Percentiles rank a stretch among this genome's conserved stretches.
Conservation (phyloP, 1,139 yeast species). For the Candida pseudoviswanathii region DNA sequence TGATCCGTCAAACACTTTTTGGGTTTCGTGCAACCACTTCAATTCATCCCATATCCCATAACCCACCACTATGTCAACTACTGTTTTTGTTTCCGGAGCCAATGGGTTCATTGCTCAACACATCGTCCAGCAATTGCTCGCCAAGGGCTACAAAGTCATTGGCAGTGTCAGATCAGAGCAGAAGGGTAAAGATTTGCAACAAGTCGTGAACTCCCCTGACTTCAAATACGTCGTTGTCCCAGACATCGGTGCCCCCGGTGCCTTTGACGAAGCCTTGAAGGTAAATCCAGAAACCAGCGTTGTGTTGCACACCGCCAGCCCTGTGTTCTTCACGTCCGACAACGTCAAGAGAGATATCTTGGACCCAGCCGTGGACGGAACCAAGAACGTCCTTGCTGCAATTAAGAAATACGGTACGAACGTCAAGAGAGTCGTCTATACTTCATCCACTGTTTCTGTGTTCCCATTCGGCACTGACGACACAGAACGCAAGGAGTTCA, state of each 20-base stretch:
- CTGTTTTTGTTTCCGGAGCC: slow-evolving; percentile 29
- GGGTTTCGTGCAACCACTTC: background rate
- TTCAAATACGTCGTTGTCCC: slow-evolving; percentile 32
- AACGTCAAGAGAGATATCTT: slow-evolving; percentile 31
- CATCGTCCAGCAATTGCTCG: slow-evolving; percentile 27
- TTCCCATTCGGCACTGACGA: slow-evolving; percentile 10
- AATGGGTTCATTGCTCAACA: slow-evolving; percentile 35
- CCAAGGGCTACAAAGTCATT: slow-evolving; percentile 30
- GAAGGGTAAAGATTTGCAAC: slow-evolving; percentile 27
- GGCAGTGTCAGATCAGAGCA: slow-evolving; percentile 38
- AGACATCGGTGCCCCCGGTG: slow-evolving; percentile 26
- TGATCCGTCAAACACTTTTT: too few species aligned
- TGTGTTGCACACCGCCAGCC: slow-evolving; percentile 36
- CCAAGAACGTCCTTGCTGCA: slow-evolving; percentile 28
- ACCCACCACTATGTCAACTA: background rate
- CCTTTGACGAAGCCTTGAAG: slow-evolving; percentile 33
- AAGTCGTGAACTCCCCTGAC: slow-evolving; percentile 16
- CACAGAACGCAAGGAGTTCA: slow-evolving; percentile 14
- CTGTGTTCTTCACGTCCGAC: slow-evolving; percentile 25
- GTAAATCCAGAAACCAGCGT: slow-evolving; percentile 29
- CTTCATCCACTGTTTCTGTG: slow-evolving; percentile 32
- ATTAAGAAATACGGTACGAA: slow-evolving; percentile 25
- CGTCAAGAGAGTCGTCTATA: slow-evolving; percentile 27
- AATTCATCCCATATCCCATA: background rate
- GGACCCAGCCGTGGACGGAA: slow-evolving; percentile 35